Evolutionary conservation across 108 stramenopile species (phyloP).

Genomic region (Pseudonitzschia delicatissima): DNA sequence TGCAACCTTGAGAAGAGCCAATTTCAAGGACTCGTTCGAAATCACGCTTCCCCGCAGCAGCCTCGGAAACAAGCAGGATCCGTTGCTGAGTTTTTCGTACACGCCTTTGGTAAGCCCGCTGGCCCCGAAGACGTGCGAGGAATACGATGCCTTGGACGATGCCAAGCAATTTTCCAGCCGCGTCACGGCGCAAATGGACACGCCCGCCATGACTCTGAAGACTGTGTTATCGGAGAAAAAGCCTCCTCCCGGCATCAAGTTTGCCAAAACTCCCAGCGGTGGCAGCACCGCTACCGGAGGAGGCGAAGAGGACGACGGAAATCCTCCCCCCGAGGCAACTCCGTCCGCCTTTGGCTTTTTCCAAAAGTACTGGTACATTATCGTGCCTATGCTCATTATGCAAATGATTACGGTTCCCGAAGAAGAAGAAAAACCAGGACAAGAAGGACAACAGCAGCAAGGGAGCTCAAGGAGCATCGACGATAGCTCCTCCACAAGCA

Average conservation of each 20-base stretch:
- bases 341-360: slow-evolving; percentile 41
- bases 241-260: slow-evolving; percentile 73
- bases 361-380: slow-evolving; percentile 78
- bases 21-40: slow-evolving; percentile 72
- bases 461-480: background rate
- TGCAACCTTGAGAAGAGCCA: slow-evolving; percentile 53
- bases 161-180: slow-evolving; percentile 49
- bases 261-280: slow-evolving; percentile 34
- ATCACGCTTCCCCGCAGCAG: slow-evolving; percentile 49
- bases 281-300: slow-evolving; percentile 30
- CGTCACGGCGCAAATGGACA: slow-evolving; percentile 54
- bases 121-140: slow-evolving; percentile 66
- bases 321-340: slow-evolving; percentile 18
- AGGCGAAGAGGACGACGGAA: slow-evolving; percentile 21
- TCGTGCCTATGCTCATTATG: slow-evolving; percentile 59
- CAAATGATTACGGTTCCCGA: slow-evolving; percentile 43
- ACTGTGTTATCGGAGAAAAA: slow-evolving; percentile 45
- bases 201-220: slow-evolving; percentile 69
- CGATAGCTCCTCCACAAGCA: slow-evolving; percentile 3
- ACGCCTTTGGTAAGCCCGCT: slow-evolving; percentile 74
- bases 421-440: slow-evolving; percentile 14
- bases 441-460: background rate
- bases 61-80: slow-evolving; percentile 20
- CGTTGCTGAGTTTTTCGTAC: slow-evolving; percentile 62
- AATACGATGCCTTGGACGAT: slow-evolving; percentile 27